Base-by-base conservation (phyloP, 805 yeast species). In the Brettanomyces sp. region DNA sequence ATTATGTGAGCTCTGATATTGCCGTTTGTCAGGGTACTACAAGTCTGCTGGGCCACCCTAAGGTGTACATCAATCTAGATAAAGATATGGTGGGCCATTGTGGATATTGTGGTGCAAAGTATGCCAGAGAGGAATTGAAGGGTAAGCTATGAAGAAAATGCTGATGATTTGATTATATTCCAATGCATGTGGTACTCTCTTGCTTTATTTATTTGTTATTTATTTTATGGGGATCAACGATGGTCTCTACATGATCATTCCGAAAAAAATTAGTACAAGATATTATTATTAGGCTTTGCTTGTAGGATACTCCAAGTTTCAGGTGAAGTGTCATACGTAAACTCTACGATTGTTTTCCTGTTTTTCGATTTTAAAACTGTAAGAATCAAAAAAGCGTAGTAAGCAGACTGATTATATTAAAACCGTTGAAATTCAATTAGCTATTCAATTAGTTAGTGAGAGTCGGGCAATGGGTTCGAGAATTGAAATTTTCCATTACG, bases 21-120 rank as follows among this genome's bases (percentile, higher is more conserved):
- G 95, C 95, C 1, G 91, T 82, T 14, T 87, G 95, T 62, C 86
- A 84, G 56, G 95, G 95, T 36, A 81, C 84, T 53, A 79, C 72
- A 55, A 85, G 84, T 9, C 79, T 77, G 56, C 85, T 79, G 56
- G 95, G 95, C 18, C 95, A 86, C 62, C 95, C 95, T 39, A 83
- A 82, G 62, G 78, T 86, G 22, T 86, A 67, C 62, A 85, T 86
- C 64, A 85, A 85, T 64, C 73, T 87, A 59, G 95, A 86, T 62
- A 80, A 78, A 60, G 83, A 87, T 37, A 77, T 79, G 49, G 73
- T 85, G 12, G 76, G 79, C 44, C 70, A 84, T 18, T 86, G 95
- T 67, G 87, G 87, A 7, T 86, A 86, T 70, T 86, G 95, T 66
- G 89, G 89, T 4, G 70, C 78, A 56, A 73, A 83, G 59, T 82